These are phyloP conservation scores for Pouteria glomerata DNA, from an alignment of 148 eudicot species.

Conservation along the genomic window DNA sequence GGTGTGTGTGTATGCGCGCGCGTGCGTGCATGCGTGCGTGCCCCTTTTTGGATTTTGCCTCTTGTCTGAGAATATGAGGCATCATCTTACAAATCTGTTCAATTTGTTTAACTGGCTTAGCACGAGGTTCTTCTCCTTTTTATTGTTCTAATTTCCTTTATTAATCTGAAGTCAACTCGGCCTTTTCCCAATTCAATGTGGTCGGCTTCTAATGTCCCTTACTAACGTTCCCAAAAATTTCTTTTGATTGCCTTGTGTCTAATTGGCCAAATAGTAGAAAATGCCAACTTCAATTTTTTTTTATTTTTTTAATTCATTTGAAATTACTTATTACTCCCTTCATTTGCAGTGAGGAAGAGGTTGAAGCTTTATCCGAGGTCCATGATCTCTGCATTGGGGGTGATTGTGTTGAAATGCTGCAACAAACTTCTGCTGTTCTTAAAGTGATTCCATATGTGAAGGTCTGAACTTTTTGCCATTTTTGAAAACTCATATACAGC, in stretches of 20 bases:
- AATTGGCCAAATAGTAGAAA: not conserved
- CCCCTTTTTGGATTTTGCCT: too few relatives aligned
- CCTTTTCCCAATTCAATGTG: too few relatives aligned
- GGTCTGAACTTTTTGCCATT: constrained; percentile 31
- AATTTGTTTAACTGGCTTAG: not conserved
- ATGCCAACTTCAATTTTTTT: not conserved
- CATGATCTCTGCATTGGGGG: constrained; percentile 90
- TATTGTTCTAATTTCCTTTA: not conserved
- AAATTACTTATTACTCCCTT: not conserved
- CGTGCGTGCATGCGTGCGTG: too few relatives aligned
- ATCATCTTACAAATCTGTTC: not conserved
- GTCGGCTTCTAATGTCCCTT: too few relatives aligned
- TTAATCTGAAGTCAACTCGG: too few relatives aligned
- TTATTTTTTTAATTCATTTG: not conserved
- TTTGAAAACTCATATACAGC: not conserved
- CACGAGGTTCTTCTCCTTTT: not conserved
- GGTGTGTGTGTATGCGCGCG: too few relatives aligned
- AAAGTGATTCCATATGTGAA: constrained; percentile 87
- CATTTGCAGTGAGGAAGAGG: constrained; percentile 56
- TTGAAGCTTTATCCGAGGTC: constrained; percentile 63
- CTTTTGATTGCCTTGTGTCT: not conserved
- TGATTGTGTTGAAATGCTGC: constrained; percentile 90
- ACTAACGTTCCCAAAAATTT: not conserved
- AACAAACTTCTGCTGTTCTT: constrained; percentile 62
- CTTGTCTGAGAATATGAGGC: too few relatives aligned